Conservation (phyloP, 108 stramenopile genomes). For the Stephanodiscus minutulus region DNA sequence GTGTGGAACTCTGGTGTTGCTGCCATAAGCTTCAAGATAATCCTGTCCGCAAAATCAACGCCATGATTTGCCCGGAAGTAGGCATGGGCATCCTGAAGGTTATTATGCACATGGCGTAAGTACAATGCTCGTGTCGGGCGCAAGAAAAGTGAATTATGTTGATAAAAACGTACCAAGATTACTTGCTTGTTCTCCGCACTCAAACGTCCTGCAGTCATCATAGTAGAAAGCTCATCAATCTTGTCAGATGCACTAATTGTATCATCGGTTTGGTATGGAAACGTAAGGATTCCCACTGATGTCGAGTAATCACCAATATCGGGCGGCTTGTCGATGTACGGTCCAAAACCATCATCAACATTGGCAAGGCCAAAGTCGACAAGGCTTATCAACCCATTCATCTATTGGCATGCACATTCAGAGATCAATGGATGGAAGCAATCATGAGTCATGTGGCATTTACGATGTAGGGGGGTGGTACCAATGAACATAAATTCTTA, state of each 20-base stretch:
- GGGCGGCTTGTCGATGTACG: not conserved
- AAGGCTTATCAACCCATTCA: constrained; percentile 42
- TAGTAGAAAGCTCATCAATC: constrained; percentile 59
- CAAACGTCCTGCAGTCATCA: constrained; percentile 65
- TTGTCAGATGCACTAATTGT: constrained; percentile 10
- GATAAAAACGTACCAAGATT: constrained; percentile 3
- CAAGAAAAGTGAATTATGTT: not conserved
- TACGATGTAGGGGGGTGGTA: not conserved
- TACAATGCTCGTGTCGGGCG: not conserved
- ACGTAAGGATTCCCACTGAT: constrained; percentile 32
- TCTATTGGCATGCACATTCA: not conserved
- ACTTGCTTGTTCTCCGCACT: constrained; percentile 29
- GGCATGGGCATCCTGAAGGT: constrained; percentile 20
- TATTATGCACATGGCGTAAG: not conserved
- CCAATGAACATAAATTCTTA: too few species aligned
- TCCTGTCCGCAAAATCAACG: constrained; percentile 27
- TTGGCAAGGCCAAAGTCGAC: constrained; percentile 39
- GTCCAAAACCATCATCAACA: constrained; percentile 39
- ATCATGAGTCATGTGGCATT: not conserved
- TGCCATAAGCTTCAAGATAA: constrained; percentile 31
- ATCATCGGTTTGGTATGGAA: constrained; percentile 1
- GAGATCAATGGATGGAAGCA: not conserved
- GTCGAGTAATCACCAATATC: constrained; percentile 28
- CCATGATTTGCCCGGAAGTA: constrained; percentile 29
- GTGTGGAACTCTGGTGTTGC: constrained; percentile 58